Conservation (phyloP, 2,329 filamentous ascomycete genomes). For the Venturia asperata region DNA sequence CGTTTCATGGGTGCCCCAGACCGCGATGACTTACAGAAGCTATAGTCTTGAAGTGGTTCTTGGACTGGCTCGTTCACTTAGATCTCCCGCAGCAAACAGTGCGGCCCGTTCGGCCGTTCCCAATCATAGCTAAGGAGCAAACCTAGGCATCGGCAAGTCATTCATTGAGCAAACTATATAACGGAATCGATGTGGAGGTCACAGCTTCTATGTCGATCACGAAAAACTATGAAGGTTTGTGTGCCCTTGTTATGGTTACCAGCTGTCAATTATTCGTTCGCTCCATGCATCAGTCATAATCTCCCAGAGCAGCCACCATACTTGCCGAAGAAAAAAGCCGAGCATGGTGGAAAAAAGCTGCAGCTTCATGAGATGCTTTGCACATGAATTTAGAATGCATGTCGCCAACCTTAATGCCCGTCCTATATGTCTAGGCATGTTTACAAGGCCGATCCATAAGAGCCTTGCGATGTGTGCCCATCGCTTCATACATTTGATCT, state of each 20-base stretch:
- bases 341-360: neutral
- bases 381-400: neutral
- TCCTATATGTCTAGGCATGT: neutral
- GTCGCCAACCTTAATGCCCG: neutral
- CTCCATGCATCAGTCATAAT: neutral
- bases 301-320: neutral
- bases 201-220: neutral
- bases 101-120: slow-evolving; percentile 1
- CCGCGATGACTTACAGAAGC: neutral
- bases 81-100: neutral
- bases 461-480: neutral
- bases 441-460: neutral
- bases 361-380: neutral
- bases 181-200: neutral
- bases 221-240: neutral
- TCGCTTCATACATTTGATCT: neutral
- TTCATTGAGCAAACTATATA: neutral
- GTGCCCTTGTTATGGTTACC: neutral
- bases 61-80: neutral
- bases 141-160: neutral
- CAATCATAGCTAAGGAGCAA: neutral
- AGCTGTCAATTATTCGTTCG: neutral
- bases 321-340: neutral
- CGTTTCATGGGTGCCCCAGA: neutral
- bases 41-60: neutral